Conservation (phyloP, 192 early-diverging fungal genomes). For the Entrophospora sp. region DNA sequence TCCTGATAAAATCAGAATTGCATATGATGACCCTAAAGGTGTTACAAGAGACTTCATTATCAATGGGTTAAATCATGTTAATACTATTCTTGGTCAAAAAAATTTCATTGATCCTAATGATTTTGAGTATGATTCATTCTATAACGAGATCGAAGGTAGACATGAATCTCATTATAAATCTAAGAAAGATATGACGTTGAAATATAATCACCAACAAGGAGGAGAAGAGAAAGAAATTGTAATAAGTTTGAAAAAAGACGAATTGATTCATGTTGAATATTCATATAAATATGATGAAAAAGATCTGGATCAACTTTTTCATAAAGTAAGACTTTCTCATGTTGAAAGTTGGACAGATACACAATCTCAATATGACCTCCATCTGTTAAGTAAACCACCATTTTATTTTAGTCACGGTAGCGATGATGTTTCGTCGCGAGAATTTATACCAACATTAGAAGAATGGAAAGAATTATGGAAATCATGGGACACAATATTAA, state of each 20-base stretch:
- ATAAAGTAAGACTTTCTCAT: conserved; percentile 34
- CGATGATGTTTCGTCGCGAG: background rate
- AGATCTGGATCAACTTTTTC: conserved; percentile 47
- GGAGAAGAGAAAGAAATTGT: conserved; percentile 14
- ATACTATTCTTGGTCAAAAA: conserved; percentile 49
- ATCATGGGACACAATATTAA: conserved; percentile 66
- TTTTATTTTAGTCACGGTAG: conserved; percentile 40
- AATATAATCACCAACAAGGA: conserved; percentile 31
- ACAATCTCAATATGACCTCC: conserved; percentile 46
- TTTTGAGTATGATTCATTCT: conserved; percentile 67
- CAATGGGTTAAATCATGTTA: conserved; percentile 75
- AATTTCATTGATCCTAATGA: conserved; percentile 54
- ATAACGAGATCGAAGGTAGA: conserved; percentile 64
- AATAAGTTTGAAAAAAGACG: conserved; percentile 54
- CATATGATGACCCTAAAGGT: conserved; percentile 79
- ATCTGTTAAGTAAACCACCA: conserved; percentile 45
- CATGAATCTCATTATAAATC: conserved; percentile 74
- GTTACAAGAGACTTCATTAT: conserved; percentile 75
- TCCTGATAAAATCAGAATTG: conserved; percentile 53
- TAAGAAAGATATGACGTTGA: conserved; percentile 37
- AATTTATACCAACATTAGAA: conserved; percentile 45
- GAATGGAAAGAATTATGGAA: conserved; percentile 81
- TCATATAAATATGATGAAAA: conserved; percentile 70
- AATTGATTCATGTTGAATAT: conserved; percentile 84
- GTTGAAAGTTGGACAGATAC: conserved; percentile 45